These are phyloP conservation scores for Ustilaginoidea virens DNA, from an alignment of 2,329 filamentous ascomycete species.

Conservation along the genomic window DNA sequence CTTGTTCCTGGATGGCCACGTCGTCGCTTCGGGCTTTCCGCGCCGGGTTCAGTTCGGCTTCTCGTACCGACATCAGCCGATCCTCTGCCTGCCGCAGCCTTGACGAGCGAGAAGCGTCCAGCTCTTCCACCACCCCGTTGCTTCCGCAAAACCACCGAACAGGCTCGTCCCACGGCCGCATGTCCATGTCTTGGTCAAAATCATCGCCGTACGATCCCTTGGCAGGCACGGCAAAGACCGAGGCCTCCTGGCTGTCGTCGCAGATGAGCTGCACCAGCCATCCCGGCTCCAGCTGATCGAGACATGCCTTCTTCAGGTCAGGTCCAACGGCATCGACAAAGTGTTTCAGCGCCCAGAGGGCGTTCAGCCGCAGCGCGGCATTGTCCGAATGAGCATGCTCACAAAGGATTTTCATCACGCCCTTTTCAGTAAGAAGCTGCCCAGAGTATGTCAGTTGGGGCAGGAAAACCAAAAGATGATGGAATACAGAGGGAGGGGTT, in stretches of 20 bases:
- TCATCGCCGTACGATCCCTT: conserved; percentile 19
- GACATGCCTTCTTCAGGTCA: conserved; percentile 58
- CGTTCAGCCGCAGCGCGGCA: conserved; percentile 65
- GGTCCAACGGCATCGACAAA: conserved; percentile 59
- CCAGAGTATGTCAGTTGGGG: conserved; percentile 8
- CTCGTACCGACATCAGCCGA: conserved; percentile 36
- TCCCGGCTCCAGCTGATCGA: conserved; percentile 61
- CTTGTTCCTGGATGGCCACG: conserved; percentile 78
- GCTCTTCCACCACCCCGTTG: conserved; percentile 15
- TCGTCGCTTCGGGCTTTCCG: conserved; percentile 62
- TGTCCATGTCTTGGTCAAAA: conserved; percentile 43
- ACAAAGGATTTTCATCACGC: conserved; percentile 63
- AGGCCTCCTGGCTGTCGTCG: conserved; percentile 40
- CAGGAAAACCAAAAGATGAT: no score
- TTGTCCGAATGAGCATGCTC: conserved; percentile 72
- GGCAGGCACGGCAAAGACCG: conserved; percentile 23
- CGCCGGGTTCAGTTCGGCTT: conserved; percentile 51
- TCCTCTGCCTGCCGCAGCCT: conserved; percentile 33
- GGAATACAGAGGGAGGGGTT: no score
- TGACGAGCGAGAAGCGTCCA: conserved; percentile 21
- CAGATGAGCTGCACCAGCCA: conserved; percentile 73
- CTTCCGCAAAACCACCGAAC: conserved; percentile 19
- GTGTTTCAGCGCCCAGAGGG: conserved; percentile 89
- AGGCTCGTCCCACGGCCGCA: conserved; percentile 32
- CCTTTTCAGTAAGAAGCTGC: conserved; percentile 56